Evolutionary conservation across 805 yeast species (phyloP), one percentile per base, ranked within the genome.

Genomic region (Maudiozyma turicensis): DNA sequence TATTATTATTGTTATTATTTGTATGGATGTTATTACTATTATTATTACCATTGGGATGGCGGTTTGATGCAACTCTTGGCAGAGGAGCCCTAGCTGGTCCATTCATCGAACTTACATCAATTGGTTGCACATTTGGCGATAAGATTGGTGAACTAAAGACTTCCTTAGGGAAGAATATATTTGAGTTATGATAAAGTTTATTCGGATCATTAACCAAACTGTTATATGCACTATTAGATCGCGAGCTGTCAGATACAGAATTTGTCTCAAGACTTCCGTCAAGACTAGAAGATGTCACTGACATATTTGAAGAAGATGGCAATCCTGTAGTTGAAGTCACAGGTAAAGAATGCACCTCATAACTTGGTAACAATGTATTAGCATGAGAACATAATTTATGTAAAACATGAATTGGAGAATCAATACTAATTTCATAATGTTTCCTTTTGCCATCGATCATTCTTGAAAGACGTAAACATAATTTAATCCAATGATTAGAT

Each of bases 401-500:
- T 46, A 90, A 69, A 5, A 93, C 73, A 59, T 86, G 95, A 51
- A 93, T 81, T 3, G 99, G 99, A 2, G 96, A 86, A 66, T 93
- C 99, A 49, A 93, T 91, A 50, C 88, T 82, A 43, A 93, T 86
- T 69, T 93, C 99, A 63, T 85, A 93, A 62, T 89, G 97, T 63
- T 90, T 93, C 43, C 95, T 72, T 61, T 86, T 86, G 10, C 71
- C 75, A 44, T 76, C 74, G 42, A 84, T 81, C n/a, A 73, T 61
- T 55, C 76, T 78, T 5, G 95, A 86, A 39, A 93, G 72, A 46
- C 98, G 71, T 47, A 93, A 68, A 54, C 95, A 84, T 13, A 93
- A 76, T 67, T 93, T 93, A 58, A 93, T 81, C 97, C 99, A 93
- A 68, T 93, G 99, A 59, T 86, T 91, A 6, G 93, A 76, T 67